phyloP scores from a whole-genome alignment of 2,329 filamentous ascomycete species.

The Diaporthe sp. region DNA sequence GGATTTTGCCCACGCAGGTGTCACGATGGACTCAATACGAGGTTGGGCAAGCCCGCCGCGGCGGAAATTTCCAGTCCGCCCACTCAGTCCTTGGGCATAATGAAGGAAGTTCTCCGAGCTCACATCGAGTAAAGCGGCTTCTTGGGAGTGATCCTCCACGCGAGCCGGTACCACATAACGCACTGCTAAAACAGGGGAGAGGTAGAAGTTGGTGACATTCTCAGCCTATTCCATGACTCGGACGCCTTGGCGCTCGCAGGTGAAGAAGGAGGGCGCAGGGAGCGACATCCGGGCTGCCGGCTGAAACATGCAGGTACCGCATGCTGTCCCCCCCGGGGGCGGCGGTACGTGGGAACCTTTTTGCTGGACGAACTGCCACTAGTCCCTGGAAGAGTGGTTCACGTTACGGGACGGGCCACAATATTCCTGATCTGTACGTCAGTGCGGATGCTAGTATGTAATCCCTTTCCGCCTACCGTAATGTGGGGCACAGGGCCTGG shows the following conservation, averaged over 20 bases:
- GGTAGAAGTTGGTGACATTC: slow-evolving; percentile 8
- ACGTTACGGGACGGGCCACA: slow-evolving; percentile 1
- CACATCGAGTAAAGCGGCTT: not conserved
- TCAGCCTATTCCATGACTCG: slow-evolving; percentile 25
- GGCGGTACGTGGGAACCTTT: not conserved
- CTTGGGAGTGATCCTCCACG: not conserved
- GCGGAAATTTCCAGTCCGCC: not conserved
- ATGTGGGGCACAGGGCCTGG: not conserved
- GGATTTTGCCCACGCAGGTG: too few relatives aligned
- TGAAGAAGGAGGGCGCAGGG: not conserved
- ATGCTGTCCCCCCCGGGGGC: not conserved
- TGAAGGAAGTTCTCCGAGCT: slow-evolving; percentile 5
- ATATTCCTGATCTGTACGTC: slow-evolving; percentile 7
- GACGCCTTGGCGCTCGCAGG: not conserved
- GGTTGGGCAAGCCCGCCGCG: not conserved
- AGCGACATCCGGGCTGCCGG: not conserved
- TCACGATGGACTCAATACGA: slow-evolving; percentile 3
- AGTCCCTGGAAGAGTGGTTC: slow-evolving; percentile 4
- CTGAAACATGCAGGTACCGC: slow-evolving; percentile 22
- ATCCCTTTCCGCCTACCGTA: slow-evolving; percentile 18
- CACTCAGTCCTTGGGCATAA: not conserved
- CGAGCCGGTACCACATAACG: slow-evolving; percentile 30
- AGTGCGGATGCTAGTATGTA: not conserved
- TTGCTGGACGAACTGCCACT: slow-evolving; percentile 7
- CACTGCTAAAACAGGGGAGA: not conserved